Conservation (phyloP, 2,329 filamentous ascomycete genomes). For the Cladosporium austrohemisphaericum region DNA sequence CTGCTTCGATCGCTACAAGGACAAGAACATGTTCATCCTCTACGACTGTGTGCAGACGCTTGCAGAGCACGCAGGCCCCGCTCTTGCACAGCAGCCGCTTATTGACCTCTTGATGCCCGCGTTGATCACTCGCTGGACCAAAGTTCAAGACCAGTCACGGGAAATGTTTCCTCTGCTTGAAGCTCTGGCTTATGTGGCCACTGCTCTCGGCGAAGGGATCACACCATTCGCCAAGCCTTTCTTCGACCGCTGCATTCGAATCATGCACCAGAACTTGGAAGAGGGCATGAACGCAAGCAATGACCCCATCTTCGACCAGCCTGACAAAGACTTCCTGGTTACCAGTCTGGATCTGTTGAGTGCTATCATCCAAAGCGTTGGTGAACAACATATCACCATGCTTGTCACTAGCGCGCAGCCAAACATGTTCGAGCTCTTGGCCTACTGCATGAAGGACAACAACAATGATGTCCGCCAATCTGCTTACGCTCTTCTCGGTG, state of each 20-base stretch:
- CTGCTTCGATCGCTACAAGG: slow-evolving; percentile 95
- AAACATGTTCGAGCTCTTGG: slow-evolving; percentile 83
- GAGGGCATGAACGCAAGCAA: slow-evolving; percentile 71
- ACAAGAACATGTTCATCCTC: slow-evolving; percentile 97
- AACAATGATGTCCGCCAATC: slow-evolving; percentile 94
- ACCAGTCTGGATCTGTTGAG: slow-evolving; percentile 92
- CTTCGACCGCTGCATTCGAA: slow-evolving; percentile 81
- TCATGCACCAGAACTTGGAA: slow-evolving; percentile 88
- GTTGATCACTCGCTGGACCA: slow-evolving; percentile 81
- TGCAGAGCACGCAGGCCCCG: slow-evolving; percentile 81
- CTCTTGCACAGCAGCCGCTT: slow-evolving; percentile 76
- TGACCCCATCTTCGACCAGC: slow-evolving; percentile 61
- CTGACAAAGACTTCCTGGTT: slow-evolving; percentile 95
- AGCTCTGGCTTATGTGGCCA: slow-evolving; percentile 89
- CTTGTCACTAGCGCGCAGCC: slow-evolving; percentile 73
- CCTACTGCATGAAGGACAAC: slow-evolving; percentile 86
- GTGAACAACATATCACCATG: slow-evolving; percentile 66
- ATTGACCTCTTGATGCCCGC: slow-evolving; percentile 87
- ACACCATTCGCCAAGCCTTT: slow-evolving; percentile 81
- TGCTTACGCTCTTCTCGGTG: slow-evolving; percentile 88
- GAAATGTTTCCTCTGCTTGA: slow-evolving; percentile 95
- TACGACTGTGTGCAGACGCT: slow-evolving; percentile 98
- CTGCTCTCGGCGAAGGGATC: slow-evolving; percentile 77
- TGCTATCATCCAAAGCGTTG: slow-evolving; percentile 86
- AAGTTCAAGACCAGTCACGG: slow-evolving; percentile 79